Base-by-base conservation (phyloP, 2,329 filamentous ascomycete species). In the Chalara sp. region DNA sequence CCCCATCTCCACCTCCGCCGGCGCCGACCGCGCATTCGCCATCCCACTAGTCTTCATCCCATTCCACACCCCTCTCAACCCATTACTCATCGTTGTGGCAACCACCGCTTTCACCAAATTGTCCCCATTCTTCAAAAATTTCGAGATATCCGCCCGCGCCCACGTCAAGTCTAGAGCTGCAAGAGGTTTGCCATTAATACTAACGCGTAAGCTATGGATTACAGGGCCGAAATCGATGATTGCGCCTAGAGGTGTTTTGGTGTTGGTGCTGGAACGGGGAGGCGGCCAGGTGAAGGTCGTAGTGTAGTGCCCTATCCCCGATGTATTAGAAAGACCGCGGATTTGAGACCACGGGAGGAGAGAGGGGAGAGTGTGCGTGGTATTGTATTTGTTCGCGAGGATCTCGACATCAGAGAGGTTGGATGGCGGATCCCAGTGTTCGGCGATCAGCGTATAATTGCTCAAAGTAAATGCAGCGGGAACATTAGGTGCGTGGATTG, bases 361-460 rank as follows among this genome's bases (percentile, higher is more conserved):
- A 2, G 54, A 41, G 8, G 48, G 31, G 32, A 69, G 56, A 3
- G 55, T 53, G 55, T 66, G 63, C 1, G 64, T 68, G 1, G 61
- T 65, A 45, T 69, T 69, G 11, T 57, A 52, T 49, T 60, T 53
- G 28, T 59, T 39, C 10, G 63, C 46, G n/a, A 48, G 53, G n/a
- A 49, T 50, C 1, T 53, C 40, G 7, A 61, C 49, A 35, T 65
- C 51, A 37, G 55, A 66, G 7, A 68, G 52, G 48, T 72, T 58
- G 5, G 57, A 40, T 1, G 70, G 69, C 5, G 69, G 62, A 6
- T 59, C 58, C 70, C 70, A 73, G 52, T 67, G 63, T 53, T 73
- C 69, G 10, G 68, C 60, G 1, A 54, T 60, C 1, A 73, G 54
- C 1, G 59, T 63, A 70, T 70, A 73, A 32, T 63, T 61, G 2